Evolutionary conservation across 192 early-diverging fungal species (phyloP), one percentile per base, ranked within the genome.

Genomic region (Coemansia sp.): DNA sequence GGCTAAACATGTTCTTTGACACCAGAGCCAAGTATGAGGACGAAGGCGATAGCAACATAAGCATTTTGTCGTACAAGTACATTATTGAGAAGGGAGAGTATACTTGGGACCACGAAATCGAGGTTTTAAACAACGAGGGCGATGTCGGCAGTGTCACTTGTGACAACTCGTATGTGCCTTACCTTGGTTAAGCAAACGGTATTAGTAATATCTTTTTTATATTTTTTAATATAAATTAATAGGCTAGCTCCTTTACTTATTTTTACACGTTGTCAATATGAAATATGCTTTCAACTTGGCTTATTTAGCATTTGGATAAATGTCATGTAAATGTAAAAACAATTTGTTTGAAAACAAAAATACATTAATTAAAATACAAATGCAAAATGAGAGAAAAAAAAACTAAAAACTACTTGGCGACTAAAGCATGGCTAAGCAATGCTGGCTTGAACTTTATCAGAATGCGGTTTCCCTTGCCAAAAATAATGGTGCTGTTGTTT

Each of bases 1-100:
- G 69, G 69, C 42, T 85, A 7, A 40, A 16, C 11, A 55, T 25
- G 18, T 83, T 85, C 63, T 18, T 85, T 16, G 54, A 56, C 5
- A 61, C 66, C 22, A 31, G 60, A 38, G 60, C 60, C 20, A 29
- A 61, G 20, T 61, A 61, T 11, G 42, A 61, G 28, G 42, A 61
- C 28, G 22, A 48, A 3, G 60, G 60, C 0, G 28, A 20, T 6
- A 42, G 34, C 17, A 48, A 14, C 16, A 42, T 61, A 2, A 28
- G 45, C 28, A 33, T 61, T 38, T 11, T 22, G 45, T 48, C 60
- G 12, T 61, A 31, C 60, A 42, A 61, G 60, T 49, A 61, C 45
- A 61, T 61, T 31, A 61, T 61, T 30, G 25, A 49, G 12, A 45
- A 61, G 60, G 49, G 49, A 25, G 60, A 61, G 45, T 61, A 61